Conservation (phyloP, 495 filamentous ascomycete species). For the Annulohypoxylon moriforme region DNA sequence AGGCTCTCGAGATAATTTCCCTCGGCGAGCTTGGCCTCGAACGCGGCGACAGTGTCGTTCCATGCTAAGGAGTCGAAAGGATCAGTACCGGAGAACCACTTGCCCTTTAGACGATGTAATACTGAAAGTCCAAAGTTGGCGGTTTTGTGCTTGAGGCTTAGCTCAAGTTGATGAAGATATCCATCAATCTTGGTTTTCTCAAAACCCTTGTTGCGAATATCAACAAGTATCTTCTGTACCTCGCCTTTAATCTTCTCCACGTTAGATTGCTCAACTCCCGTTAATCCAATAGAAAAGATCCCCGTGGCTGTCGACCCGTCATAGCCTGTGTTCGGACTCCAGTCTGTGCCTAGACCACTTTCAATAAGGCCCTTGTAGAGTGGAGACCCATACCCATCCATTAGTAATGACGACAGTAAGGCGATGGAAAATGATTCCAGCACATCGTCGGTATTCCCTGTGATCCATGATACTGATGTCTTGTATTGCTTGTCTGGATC, state of each 20-base stretch:
- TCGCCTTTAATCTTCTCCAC: constrained; percentile 79
- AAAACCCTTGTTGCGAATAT: constrained; percentile 78
- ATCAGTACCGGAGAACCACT: constrained; percentile 95
- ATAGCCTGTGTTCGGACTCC: constrained; percentile 92
- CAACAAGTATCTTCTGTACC: constrained; percentile 73
- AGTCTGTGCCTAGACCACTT: constrained; percentile 88
- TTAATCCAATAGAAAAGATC: constrained; percentile 91
- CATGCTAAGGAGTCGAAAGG: constrained; percentile 90
- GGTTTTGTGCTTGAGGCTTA: constrained; percentile 92
- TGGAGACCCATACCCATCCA: constrained; percentile 95
- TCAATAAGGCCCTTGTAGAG: constrained; percentile 93
- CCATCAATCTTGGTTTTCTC: constrained; percentile 90
- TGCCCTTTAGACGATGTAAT: constrained; percentile 85
- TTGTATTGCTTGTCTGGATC: constrained; percentile 89
- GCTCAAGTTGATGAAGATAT: constrained; percentile 90
- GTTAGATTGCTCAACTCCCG: constrained; percentile 82
- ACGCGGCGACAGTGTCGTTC: constrained; percentile 85
- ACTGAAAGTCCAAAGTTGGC: constrained; percentile 92
- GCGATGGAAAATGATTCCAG: constrained; percentile 87
- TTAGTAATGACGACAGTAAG: constrained; percentile 81
- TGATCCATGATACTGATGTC: constrained; percentile 91
- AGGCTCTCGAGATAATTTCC: constrained; percentile 84
- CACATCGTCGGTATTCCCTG: constrained; percentile 82
- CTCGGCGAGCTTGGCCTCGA: constrained; percentile 76
- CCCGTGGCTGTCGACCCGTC: constrained; percentile 79